Conservation (phyloP, 169 alveolate genomes). For the Eimeria necatrix region DNA sequence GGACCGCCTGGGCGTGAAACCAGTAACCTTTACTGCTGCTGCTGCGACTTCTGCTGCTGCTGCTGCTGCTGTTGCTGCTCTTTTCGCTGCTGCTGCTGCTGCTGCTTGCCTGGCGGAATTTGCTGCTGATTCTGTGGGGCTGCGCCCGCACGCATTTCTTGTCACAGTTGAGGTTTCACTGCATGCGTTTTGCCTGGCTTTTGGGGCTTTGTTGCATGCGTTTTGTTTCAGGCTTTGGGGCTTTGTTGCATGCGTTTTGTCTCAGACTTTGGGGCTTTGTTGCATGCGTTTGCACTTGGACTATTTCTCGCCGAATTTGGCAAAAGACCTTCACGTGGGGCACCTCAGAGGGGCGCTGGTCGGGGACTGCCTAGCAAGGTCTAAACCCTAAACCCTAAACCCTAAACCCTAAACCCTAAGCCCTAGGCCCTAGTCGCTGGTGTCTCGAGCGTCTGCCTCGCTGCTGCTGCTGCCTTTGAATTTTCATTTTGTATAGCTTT, state of each 20-base stretch:
- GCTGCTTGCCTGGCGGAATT: neutral
- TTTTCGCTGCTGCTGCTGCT: neutral
- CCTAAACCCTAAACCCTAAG: neutral
- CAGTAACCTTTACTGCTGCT: neutral
- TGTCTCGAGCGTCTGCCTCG: neutral
- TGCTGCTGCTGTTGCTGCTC: too few species aligned
- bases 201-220: too few species aligned
- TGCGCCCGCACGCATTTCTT: too few species aligned
- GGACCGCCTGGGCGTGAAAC: too few species aligned
- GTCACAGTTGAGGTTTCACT: too few species aligned
- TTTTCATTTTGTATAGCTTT: too few species aligned
- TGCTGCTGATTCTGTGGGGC: neutral
- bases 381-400: neutral
- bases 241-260: too few species aligned
- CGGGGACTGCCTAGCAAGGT: constrained; percentile 68
- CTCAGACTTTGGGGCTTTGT: neutral
- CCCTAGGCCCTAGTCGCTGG: neutral
- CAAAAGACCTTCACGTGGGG: constrained; percentile 74
- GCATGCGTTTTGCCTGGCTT: too few species aligned
- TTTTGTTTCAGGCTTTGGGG: too few species aligned
- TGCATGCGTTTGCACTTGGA: constrained; percentile 30
- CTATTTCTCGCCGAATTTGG: constrained; percentile 51
- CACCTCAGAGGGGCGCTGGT: constrained; percentile 72
- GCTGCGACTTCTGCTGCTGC: neutral
- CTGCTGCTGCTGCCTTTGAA: too few species aligned